Evolutionary conservation across 2,329 filamentous ascomycete species (phyloP).

Genomic region (Ophiostoma triangulosporum): DNA sequence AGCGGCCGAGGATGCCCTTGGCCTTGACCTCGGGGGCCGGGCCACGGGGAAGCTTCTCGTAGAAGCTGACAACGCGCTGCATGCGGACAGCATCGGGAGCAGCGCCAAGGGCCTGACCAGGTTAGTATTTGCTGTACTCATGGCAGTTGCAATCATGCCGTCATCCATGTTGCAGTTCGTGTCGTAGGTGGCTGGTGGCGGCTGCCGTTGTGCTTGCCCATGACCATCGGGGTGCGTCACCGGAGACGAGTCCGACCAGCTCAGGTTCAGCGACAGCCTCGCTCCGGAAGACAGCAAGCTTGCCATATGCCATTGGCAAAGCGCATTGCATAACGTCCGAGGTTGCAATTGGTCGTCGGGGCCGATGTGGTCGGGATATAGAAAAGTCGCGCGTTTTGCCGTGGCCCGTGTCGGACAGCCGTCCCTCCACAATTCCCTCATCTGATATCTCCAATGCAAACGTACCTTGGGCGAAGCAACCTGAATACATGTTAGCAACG

Average conservation of each 20-base stretch:
- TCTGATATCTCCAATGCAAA: conserved; percentile 22
- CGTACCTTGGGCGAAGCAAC: conserved; percentile 76
- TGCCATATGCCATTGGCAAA: background rate
- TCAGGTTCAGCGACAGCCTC: background rate
- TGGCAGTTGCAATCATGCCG: background rate
- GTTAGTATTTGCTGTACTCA: background rate
- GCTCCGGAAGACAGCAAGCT: background rate
- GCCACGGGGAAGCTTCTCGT: conserved; percentile 94
- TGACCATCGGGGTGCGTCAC: background rate
- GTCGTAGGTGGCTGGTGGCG: background rate
- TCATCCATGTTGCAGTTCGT: too few species aligned
- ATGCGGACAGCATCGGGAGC: conserved; percentile 94
- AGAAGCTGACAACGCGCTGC: conserved; percentile 96
- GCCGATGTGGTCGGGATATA: background rate
- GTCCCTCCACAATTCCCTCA: background rate
- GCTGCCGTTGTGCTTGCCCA: background rate
- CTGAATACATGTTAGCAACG: conserved; percentile 26
- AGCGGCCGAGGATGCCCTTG: conserved; percentile 72
- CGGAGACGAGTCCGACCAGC: background rate
- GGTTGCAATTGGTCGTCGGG: background rate
- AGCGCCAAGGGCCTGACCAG: conserved; percentile 73
- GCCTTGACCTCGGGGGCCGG: conserved; percentile 71
- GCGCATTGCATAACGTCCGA: background rate
- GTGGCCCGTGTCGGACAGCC: background rate
- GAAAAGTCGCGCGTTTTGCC: conserved; percentile 10